phyloP scores from a whole-genome alignment of 1,284 basidiomycete species.

The Malassezia dermatis region DNA sequence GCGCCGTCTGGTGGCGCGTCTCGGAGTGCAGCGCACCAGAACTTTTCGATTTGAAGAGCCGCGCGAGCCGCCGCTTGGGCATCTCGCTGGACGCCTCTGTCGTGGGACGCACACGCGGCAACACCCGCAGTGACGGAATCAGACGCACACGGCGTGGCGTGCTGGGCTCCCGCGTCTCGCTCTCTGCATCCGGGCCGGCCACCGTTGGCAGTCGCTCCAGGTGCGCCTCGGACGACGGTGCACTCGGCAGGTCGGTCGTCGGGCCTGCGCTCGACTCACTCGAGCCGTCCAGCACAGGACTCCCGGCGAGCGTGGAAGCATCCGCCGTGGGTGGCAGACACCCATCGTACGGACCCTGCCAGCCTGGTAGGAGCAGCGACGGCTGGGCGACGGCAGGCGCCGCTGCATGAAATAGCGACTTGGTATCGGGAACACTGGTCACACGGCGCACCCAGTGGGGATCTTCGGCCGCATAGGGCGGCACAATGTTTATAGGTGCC shows the following conservation, averaged over 20 bases:
- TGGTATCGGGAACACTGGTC: slow-evolving; percentile 90
- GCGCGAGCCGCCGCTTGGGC: slow-evolving; percentile 3
- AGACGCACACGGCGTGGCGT: slow-evolving; percentile 5
- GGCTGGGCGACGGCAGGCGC: background rate
- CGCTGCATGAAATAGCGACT: slow-evolving; percentile 60
- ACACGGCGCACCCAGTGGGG: slow-evolving; percentile 62
- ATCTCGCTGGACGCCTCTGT: background rate
- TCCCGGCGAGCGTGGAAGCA: background rate
- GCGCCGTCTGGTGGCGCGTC: background rate
- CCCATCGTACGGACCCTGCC: background rate
- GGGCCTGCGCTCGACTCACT: slow-evolving; percentile 1
- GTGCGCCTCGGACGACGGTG: background rate
- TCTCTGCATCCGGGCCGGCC: background rate
- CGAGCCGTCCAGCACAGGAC: background rate
- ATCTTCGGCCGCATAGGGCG: background rate
- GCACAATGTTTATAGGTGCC: background rate
- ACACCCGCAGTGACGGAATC: background rate
- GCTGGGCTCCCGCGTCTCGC: background rate
- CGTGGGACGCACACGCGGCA: background rate
- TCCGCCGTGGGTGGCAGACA: background rate
- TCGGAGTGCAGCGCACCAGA: slow-evolving; percentile 5
- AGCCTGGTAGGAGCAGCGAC: background rate
- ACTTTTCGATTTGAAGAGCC: slow-evolving; percentile 17
- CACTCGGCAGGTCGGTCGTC: background rate
- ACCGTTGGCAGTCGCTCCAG: background rate